Conservation (phyloP, 2,329 filamentous ascomycete species). For the Daldinia sp. region DNA sequence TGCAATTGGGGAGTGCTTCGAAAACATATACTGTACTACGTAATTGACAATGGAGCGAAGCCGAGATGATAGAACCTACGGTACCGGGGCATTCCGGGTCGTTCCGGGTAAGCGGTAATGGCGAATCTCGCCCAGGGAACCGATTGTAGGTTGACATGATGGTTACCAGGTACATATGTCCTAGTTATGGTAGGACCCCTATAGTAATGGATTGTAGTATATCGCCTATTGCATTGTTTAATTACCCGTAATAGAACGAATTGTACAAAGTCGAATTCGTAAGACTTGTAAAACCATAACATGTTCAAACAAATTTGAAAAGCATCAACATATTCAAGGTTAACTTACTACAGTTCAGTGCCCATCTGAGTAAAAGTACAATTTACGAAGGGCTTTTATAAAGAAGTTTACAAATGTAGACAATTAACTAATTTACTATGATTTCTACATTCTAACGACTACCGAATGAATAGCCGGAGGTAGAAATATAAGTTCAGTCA, state of each 20-base stretch:
- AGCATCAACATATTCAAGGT: too few relatives aligned
- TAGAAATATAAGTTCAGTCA: not conserved
- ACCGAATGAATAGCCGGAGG: not conserved
- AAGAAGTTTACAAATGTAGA: not conserved
- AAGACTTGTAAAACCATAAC: too few relatives aligned
- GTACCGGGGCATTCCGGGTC: not conserved
- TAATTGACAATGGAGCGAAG: not conserved
- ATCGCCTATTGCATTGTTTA: too few relatives aligned
- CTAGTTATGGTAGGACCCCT: not conserved
- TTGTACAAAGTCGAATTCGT: too few relatives aligned
- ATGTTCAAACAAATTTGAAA: too few relatives aligned
- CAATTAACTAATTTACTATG: not conserved
- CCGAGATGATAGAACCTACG: not conserved
- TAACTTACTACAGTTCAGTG: too few relatives aligned
- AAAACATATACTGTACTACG: not conserved
- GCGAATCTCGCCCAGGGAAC: not conserved
- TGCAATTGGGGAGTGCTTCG: not conserved
- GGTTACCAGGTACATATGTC: too few relatives aligned
- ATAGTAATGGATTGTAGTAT: too few relatives aligned
- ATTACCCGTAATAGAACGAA: too few relatives aligned
- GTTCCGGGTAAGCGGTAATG: not conserved
- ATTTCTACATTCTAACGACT: not conserved
- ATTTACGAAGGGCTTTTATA: too few relatives aligned
- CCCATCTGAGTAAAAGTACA: too few relatives aligned
- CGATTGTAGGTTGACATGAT: not conserved